Base-by-base conservation (phyloP, 169 alveolate species). In the Cryptosporidium andersoni region DNA sequence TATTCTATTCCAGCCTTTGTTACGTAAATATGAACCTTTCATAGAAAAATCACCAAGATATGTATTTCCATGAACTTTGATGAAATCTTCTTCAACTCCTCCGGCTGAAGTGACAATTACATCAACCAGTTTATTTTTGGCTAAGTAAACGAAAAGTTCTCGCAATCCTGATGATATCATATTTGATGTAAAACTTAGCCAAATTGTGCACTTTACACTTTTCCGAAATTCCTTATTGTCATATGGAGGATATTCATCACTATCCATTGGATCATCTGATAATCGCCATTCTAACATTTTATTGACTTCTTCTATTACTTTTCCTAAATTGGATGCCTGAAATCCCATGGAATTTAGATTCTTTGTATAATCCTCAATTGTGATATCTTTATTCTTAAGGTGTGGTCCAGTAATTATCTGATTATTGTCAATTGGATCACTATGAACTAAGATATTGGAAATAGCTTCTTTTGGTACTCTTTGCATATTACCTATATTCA, bases 81-180 rank as follows among this genome's bases (percentile, higher is more conserved):
- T 97, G 66, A 97, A 90, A 90, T 98, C 99, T 94, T 98, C 99
- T 91, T 98, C 99, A 51, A 98, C 95, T 2, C 99, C 99, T 2
- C 99, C 99, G 25, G 98, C 98, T 4, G 99, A 95, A 4, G 99
- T 97, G 7, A 97, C 99, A 47, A 97, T 92, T 4, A 94, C 95
- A 81, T 96, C 98, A 14, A 96, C 92, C 94, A 96, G 94, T 66
- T 94, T 96, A 90, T 97, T 82, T 90, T 97, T 92, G 64, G 96
- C 97, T 80, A 95, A 81, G 89, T 92, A 94, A 14, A 97, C 95
- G 63, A 97, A 96, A 11, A 95, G 91, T 58, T 97, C 99, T 53
- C 99, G 90, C 88, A 96, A 91, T 8, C 99, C 99, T 68, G 98
- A 92, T 12, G 98, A 94, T 25, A 96, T 93, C 99, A 97, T 96